Base-by-base conservation (phyloP, 805 yeast genomes). In the Yarrowia sp. region DNA sequence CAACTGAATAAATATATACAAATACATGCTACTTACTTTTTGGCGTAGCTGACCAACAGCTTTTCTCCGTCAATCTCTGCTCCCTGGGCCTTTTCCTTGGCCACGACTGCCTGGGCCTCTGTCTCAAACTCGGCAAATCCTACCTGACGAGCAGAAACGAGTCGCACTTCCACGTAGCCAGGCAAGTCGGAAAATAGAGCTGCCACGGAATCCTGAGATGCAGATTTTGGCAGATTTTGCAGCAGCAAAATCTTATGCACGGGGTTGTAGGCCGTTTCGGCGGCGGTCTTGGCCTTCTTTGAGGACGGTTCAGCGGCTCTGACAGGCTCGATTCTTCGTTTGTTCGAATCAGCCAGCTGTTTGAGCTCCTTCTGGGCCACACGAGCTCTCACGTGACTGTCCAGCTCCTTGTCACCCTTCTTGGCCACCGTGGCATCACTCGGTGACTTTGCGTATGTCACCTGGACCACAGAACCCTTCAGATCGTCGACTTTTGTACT, bases 111-210 rank as follows among this genome's bases (percentile, higher is more conserved):
- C 48, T 80, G 77, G 1, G 77, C 74, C 26, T 86, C 89, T 5
- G 80, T 79, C 32, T 84, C 86, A 75, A 88, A 94, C 73, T 94
- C 98, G 3, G 94, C 83, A 77, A 94, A 89, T 11, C 95, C 96
- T 56, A 94, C 84, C 46, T 85, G 85, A 53, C 91, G 83, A 7
- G 87, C 85, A 2, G 84, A 82, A 36, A 94, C 92, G 45, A 87
- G 78, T 67, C 96, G 85, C 1, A 88, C 80, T 72, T 88, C 90
- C 12, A 85, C 78, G 71, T 89, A 89, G 0, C 97, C 97, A 0
- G 81, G 78, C 70, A 74, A 84, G 3, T 76, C 74, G 3, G 79
- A 81, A 75, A 91, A 92, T 0, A 81, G 71, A 0, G 73, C 78
- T 3, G 75, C 76, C 8, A 92, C 77, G 3, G 79, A 80, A 0